These are phyloP conservation scores for Naganishia sp. DNA, from an alignment of 1,284 basidiomycete genomes.

Conservation along the genomic window DNA sequence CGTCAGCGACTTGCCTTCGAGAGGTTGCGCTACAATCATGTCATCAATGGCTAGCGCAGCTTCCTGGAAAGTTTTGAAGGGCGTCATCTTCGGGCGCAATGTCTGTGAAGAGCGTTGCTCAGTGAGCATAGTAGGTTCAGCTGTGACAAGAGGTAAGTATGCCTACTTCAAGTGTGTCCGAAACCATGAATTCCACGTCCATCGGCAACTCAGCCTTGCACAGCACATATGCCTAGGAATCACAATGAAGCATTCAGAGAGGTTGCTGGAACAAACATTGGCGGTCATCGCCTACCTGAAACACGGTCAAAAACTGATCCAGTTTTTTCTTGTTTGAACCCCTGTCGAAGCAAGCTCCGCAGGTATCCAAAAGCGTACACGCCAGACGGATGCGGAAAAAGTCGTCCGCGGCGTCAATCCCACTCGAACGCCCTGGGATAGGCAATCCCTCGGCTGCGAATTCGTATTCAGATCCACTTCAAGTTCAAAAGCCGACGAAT, in stretches of 20 bases:
- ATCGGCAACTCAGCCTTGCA: conserved; percentile 87
- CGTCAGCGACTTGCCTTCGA: conserved; percentile 58
- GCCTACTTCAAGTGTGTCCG: conserved; percentile 83
- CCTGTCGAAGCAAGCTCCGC: conserved; percentile 96
- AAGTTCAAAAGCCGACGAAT: background rate
- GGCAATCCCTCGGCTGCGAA: conserved; percentile 79
- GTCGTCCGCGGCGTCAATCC: conserved; percentile 89
- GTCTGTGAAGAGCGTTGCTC: conserved; percentile 58
- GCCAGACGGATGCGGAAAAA: conserved; percentile 92
- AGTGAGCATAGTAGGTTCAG: conserved; percentile 16
- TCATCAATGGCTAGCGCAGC: conserved; percentile 85
- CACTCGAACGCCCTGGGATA: conserved; percentile 71
- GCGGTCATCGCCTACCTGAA: conserved; percentile 66
- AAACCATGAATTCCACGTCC: conserved; percentile 96
- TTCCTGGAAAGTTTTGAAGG: conserved; percentile 75
- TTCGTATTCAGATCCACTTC: conserved; percentile 28
- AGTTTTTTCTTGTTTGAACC: conserved; percentile 87
- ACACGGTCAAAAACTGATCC: conserved; percentile 87
- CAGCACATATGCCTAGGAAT: conserved; percentile 74
- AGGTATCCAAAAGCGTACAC: conserved; percentile 89
- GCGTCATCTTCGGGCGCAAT: conserved; percentile 70
- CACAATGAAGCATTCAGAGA: background rate
- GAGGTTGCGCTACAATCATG: conserved; percentile 63
- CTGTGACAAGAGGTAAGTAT: background rate
- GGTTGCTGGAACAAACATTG: no score